Base-by-base conservation (phyloP, 345 rosid species). In the Camelina neglecta region DNA sequence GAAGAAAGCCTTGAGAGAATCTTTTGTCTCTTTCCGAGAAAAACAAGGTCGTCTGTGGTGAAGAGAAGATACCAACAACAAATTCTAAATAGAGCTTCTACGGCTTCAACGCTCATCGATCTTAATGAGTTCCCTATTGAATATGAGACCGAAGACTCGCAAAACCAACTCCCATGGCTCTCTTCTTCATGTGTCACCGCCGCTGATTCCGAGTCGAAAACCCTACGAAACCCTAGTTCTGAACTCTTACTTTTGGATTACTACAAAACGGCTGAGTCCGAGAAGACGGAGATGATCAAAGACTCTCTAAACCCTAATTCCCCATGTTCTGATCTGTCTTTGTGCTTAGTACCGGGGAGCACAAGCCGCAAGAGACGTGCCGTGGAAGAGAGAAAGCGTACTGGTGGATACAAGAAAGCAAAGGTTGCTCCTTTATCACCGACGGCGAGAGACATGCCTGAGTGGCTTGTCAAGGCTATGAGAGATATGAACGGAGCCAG, bases 331-430 rank as follows among this genome's bases (percentile, higher is more conserved):
- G 31, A 29, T 29, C 41, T 10, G 11, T 33, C 33, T 21, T 67
- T 16, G 33, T 35, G 23, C 35, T 8, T 67, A 29, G 31, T 29
- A 36, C 21, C 21, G 3, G 48, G 36, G 20, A 67, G 35, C 4
- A 51, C 7, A 33, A 49, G 7, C 26, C 45, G 70, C 44, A 65
- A 33, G 58, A 65, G 70, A 66, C 70, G 58, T 49, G 59, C 31
- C 3, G 33, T 35, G 8, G 0, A 33, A 49, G 12, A 18, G 18
- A 49, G 7, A 1, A 66, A 11, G 4, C 45, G 20, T 33, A 20
- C 4, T 11, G 21, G 20, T 67, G n/a, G 2, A 12, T 5, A 3
- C 35, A 67, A 67, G 60, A 67, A 67, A 35, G 8, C 60, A 13
- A 35, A 67, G 21, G 13, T 36, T 51, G 35, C 10, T 12, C 2